Base-by-base conservation (phyloP, 2,329 filamentous ascomycete genomes). In the Onygenales sp. region DNA sequence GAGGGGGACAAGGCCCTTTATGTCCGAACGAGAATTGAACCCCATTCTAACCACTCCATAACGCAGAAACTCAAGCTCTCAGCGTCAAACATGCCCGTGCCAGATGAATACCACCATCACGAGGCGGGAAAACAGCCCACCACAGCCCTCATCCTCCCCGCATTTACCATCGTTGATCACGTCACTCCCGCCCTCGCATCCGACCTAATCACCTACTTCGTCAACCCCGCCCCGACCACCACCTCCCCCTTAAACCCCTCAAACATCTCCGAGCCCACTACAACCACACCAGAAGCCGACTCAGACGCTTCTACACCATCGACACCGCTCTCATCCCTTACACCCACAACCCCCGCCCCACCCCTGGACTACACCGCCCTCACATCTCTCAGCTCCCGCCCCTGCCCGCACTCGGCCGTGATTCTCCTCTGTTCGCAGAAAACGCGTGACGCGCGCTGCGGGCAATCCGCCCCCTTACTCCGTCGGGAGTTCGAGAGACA, bases 401-500 rank as follows among this genome's bases (percentile, higher is more conserved):
- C 86, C 4, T 91, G 84, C 60, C 89, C 90, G 3, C 92, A 97
- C 75, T 79, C 82, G 56, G 90, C 86, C 59, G 79, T 97, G 31
- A 89, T 98, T 64, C 81, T 98, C 49, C 84, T 98, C 65, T 98
- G 93, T 76, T 95, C 88, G 45, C 93, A 97, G 67, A 84, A 83
- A 64, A 96, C 89, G n/a, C 86, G 93, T 57, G 93, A 97, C 69
- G 91, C 88, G 0, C 87, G 93, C 62, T 97, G 93, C 67, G 93
- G 92, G 0, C 91, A 96, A 74, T 93, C 87, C 36, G 93, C 93
- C 1, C 93, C 93, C 2, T 77, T 98, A 2, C 76, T 97, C n/a
- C 81, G 84, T 45, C 85, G 85, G 63, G 93, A 97, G 71, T 82
- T 98, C 52, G 89, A 95, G 74, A 81, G 92, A 1, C 89, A 96